These are phyloP conservation scores for Farysia itapuensis DNA, from an alignment of 1,284 basidiomycete species.

Conservation along the genomic window DNA sequence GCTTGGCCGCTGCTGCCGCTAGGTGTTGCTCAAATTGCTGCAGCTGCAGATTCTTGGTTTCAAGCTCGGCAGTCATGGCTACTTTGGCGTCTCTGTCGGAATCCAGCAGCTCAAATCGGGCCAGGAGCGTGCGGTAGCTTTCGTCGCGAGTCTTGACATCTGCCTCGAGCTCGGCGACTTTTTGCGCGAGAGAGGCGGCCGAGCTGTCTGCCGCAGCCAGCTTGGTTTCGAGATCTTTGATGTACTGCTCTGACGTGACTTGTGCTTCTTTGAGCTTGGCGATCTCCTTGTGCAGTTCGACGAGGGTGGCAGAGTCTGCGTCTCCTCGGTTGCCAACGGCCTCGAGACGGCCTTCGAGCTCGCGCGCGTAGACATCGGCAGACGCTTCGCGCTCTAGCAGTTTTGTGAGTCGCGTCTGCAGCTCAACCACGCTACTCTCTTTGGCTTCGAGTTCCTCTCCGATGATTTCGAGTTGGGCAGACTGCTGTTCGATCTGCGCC, in stretches of 20 bases:
- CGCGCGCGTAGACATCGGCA: slow-evolving; percentile 88
- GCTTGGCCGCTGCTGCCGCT: slow-evolving; percentile 13
- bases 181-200: slow-evolving; percentile 69
- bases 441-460: slow-evolving; percentile 75
- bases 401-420: slow-evolving; percentile 77
- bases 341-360: slow-evolving; percentile 87
- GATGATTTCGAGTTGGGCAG: slow-evolving; percentile 62
- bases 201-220: slow-evolving; percentile 78
- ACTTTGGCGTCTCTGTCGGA: slow-evolving; percentile 59
- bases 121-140: slow-evolving; percentile 69
- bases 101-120: slow-evolving; percentile 71
- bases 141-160: slow-evolving; percentile 75
- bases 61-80: slow-evolving; percentile 70
- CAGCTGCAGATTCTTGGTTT: slow-evolving; percentile 75
- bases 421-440: slow-evolving; percentile 76
- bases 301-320: slow-evolving; percentile 73
- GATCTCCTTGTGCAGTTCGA: slow-evolving; percentile 81
- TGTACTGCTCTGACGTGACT: slow-evolving; percentile 73
- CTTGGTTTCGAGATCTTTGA: slow-evolving; percentile 82
- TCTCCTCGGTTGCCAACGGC: slow-evolving; percentile 75
- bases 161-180: slow-evolving; percentile 75
- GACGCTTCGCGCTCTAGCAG: slow-evolving; percentile 83
- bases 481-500: slow-evolving; percentile 68
- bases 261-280: slow-evolving; percentile 76
- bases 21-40: slow-evolving; percentile 70